phyloP scores from a whole-genome alignment of 768 basidiomycete genomes.

The Rhizopogon vulgaris region DNA sequence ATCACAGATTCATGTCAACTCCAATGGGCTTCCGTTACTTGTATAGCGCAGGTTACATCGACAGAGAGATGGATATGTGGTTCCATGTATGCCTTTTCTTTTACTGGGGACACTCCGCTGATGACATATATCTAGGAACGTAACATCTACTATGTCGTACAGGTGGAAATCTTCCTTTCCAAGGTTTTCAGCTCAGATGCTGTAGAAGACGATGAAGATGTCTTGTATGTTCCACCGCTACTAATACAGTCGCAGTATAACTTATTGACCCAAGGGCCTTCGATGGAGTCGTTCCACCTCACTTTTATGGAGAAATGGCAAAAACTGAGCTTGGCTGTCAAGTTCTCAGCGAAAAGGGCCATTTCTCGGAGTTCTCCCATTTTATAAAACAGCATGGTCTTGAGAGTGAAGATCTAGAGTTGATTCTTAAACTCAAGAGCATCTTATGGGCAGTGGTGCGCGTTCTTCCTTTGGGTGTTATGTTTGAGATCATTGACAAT shows the following conservation, averaged over 20 bases:
- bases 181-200: slow-evolving; percentile 58
- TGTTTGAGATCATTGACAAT: background rate
- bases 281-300: slow-evolving; percentile 84
- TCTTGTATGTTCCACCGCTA: slow-evolving; percentile 34
- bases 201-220: slow-evolving; percentile 62
- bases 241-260: background rate
- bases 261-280: slow-evolving; percentile 44
- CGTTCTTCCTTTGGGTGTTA: slow-evolving; percentile 5
- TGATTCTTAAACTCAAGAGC: slow-evolving; percentile 89
- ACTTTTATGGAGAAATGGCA: slow-evolving; percentile 97
- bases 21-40: slow-evolving; percentile 90
- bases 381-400: slow-evolving; percentile 84
- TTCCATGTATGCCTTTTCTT: slow-evolving; percentile 60
- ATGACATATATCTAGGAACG: slow-evolving; percentile 58
- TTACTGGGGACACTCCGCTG: slow-evolving; percentile 1
- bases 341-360: slow-evolving; percentile 82
- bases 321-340: slow-evolving; percentile 95
- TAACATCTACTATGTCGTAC: slow-evolving; percentile 88
- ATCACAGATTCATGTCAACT: slow-evolving; percentile 84
- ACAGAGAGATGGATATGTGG: slow-evolving; percentile 94
- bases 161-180: slow-evolving; percentile 88
- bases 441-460: slow-evolving; percentile 94
- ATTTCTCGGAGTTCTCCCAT: slow-evolving; percentile 86
- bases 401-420: slow-evolving; percentile 76
- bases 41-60: slow-evolving; percentile 87